These are phyloP conservation scores for Colletotrichum lini DNA, from an alignment of 2,329 filamentous ascomycete species.

Conservation along the genomic window DNA sequence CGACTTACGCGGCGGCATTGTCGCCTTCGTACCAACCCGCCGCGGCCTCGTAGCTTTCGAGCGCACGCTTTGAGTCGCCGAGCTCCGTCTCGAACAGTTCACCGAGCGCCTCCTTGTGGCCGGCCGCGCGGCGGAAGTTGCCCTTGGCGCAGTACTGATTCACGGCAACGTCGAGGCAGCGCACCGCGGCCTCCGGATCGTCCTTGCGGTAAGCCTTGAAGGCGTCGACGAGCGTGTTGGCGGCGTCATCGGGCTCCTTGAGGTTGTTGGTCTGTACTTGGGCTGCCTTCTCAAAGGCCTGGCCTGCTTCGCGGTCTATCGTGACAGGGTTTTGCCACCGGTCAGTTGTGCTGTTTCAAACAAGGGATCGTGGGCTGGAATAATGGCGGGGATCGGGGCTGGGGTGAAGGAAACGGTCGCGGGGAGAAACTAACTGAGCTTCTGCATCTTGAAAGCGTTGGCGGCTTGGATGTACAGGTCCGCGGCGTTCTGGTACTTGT, in stretches of 20 bases:
- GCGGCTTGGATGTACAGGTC: conserved; percentile 90
- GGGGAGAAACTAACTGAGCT: conserved; percentile 73
- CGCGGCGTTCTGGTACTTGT: conserved; percentile 91
- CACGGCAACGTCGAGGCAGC: conserved; percentile 85
- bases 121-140: conserved; percentile 91
- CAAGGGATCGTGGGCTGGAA: background rate
- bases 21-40: conserved; percentile 92
- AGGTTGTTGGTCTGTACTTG: conserved; percentile 83
- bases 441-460: conserved; percentile 92
- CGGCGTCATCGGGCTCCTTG: conserved; percentile 93
- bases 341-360: background rate
- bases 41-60: conserved; percentile 87
- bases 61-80: conserved; percentile 82
- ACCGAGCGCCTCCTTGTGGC: conserved; percentile 89
- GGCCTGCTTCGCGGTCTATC: conserved; percentile 85
- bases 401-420: background rate
- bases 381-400: no score
- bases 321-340: background rate
- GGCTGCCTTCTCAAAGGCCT: conserved; percentile 90
- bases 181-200: conserved; percentile 84
- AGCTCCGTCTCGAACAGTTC: conserved; percentile 89
- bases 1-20: conserved; percentile 82
- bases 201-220: conserved; percentile 96
- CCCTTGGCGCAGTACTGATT: conserved; percentile 89
- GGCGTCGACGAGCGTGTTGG: conserved; percentile 89